Conservation (phyloP, 495 filamentous ascomycete genomes). For the Annulohypoxylon stygium region DNA sequence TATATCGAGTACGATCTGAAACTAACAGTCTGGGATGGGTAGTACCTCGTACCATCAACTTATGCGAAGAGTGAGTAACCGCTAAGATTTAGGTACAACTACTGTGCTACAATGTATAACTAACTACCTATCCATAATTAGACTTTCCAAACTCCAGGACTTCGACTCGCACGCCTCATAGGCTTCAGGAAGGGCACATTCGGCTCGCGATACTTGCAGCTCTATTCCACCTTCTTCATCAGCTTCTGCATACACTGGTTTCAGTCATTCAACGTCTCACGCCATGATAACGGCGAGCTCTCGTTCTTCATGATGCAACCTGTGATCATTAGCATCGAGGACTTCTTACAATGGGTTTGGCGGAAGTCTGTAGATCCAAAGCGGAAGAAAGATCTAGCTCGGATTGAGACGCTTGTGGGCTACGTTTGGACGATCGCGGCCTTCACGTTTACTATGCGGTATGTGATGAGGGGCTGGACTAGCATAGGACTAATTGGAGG, state of each 20-base stretch:
- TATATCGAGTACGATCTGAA: neutral
- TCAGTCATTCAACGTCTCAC: slow-evolving; percentile 13
- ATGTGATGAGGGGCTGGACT: slow-evolving; percentile 20
- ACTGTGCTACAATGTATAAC: neutral
- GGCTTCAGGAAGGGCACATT: slow-evolving; percentile 39
- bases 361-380: slow-evolving; percentile 19
- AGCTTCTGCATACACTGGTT: slow-evolving; percentile 38
- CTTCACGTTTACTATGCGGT: slow-evolving; percentile 22
- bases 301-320: slow-evolving; percentile 47
- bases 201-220: slow-evolving; percentile 42
- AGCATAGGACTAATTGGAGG: slow-evolving; percentile 15
- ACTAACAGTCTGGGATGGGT: neutral
- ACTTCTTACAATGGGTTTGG: slow-evolving; percentile 39
- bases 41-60: slow-evolving; percentile 30
- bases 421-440: slow-evolving; percentile 32
- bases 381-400: slow-evolving; percentile 10
- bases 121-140: slow-evolving; percentile 17
- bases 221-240: slow-evolving; percentile 43
- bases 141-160: slow-evolving; percentile 40
- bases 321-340: slow-evolving; percentile 44
- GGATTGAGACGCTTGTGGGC: slow-evolving; percentile 19
- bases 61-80: slow-evolving; percentile 19
- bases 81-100: neutral
- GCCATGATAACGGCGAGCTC: slow-evolving; percentile 30
- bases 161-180: slow-evolving; percentile 31